phyloP scores from a whole-genome alignment of 2,329 filamentous ascomycete genomes.

The Penicillium italicum region DNA sequence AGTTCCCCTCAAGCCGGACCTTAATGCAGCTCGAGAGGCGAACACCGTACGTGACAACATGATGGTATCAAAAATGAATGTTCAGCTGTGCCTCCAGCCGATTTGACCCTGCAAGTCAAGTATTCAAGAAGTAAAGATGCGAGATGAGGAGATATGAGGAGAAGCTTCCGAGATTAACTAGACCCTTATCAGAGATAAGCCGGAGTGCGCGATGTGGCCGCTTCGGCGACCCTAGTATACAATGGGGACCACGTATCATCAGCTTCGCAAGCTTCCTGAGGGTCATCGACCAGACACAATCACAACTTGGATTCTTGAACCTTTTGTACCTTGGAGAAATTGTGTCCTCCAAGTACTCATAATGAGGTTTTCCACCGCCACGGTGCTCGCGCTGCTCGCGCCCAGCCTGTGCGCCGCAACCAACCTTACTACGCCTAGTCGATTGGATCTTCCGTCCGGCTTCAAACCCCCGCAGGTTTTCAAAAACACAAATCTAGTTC shows the following conservation, averaged over 20 bases:
- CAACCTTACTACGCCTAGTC: conserved; percentile 27
- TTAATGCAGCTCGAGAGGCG: conserved; percentile 22
- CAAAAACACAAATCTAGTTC: conserved; percentile 87
- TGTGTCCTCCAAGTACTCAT: conserved; percentile 27
- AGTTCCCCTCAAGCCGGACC: conserved; percentile 17
- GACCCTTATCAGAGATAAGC: conserved; percentile 23
- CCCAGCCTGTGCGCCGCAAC: conserved; percentile 36
- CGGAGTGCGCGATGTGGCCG: conserved; percentile 35
- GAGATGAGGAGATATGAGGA: conserved; percentile 25
- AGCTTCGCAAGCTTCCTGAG: conserved; percentile 21
- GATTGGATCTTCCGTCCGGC: conserved; percentile 38
- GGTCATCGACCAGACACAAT: conserved; percentile 10
- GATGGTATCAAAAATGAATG: background rate
- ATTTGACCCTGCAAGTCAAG: background rate
- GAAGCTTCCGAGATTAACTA: conserved; percentile 12
- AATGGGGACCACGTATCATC: conserved; percentile 39
- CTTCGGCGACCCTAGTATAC: conserved; percentile 32
- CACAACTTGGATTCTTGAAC: conserved; percentile 11
- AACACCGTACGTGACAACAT: conserved; percentile 18
- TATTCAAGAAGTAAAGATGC: conserved; percentile 9
- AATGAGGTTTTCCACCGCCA: conserved; percentile 42
- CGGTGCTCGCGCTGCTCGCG: conserved; percentile 36
- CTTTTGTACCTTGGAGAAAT: conserved; percentile 15
- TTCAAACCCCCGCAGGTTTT: conserved; percentile 89
- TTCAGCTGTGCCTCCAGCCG: background rate